Evolutionary conservation across 306 rosid genomes (phyloP).

Genomic region (Castanospermum australe): DNA sequence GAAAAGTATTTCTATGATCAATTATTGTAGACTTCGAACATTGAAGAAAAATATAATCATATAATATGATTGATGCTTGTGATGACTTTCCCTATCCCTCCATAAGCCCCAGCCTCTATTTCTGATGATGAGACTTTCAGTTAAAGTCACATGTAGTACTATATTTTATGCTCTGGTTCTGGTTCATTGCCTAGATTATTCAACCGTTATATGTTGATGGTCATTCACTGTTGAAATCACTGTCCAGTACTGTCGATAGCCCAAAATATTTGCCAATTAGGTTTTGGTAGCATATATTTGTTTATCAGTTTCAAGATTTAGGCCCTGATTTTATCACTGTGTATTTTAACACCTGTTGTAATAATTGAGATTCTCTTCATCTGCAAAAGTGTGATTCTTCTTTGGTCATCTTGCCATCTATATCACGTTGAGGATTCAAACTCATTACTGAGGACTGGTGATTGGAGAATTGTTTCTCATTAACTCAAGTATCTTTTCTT

Average conservation of each 20-base stretch:
- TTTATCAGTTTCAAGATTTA: too few species aligned
- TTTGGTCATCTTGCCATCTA: not conserved
- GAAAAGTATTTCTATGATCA: not conserved
- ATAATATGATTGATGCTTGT: not conserved
- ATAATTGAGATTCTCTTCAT: not conserved
- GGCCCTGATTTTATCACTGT: not conserved
- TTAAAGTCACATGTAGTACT: not conserved
- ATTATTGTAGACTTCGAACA: not conserved
- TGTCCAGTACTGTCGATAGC: not conserved
- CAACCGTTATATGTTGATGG: too few species aligned
- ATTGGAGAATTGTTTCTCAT: not conserved
- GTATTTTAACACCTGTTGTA: not conserved
- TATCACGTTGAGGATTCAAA: constrained; percentile 9
- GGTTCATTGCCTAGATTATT: not conserved
- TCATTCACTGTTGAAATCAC: too few species aligned
- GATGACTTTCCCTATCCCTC: not conserved
- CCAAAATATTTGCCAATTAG: not conserved
- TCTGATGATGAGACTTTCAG: not conserved
- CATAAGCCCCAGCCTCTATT: not conserved
- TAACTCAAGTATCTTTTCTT: not conserved
- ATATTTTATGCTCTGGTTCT: not conserved
- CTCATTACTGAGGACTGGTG: not conserved
- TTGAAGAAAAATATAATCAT: not conserved
- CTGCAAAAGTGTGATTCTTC: not conserved
- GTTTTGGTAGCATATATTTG: too few species aligned